Base-by-base conservation (phyloP, 176 grass and related monocot species). In the Oryza nivara region DNA sequence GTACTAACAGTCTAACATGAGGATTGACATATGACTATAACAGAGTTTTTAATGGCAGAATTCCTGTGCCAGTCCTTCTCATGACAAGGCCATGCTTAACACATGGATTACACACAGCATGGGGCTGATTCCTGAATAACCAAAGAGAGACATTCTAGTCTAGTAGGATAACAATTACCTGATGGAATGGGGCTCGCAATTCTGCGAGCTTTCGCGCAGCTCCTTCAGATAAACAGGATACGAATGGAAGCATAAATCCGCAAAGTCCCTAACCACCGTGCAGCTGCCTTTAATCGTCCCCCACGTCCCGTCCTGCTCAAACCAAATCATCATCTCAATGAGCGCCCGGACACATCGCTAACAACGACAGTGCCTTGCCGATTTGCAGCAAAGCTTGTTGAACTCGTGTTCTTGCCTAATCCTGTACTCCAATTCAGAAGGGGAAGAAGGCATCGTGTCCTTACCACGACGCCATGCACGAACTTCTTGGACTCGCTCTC, bases 231-330 rank as follows among this genome's bases (percentile, higher is more conserved):
- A 86, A 19, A 86, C 86, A 15, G 92, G 92, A 65, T 92, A 92
- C 10, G 95, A 94, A 68, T 97, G 92, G 73, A 89, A 86, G 48
- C 95, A 97, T 36, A 94, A 56, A 77, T 97, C 95, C 2, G 87
- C 92, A 43, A 97, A 97, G 81, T 97, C 95, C 77, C 95, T 92
- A 4, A 92, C 95, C 64, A 97, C 95, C 35, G 95, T 97, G 70
- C 92, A 97, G 74, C 95, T 97, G 38, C 95, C 95, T 83, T 89
- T 94, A 48, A 97, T 97, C 45, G 95, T 94, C 35, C 90, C 91
- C 95, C 95, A 95, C 84, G 95, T 97, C 75, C 95, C 95, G 74
- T 97, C 95, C 95, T 97, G 82, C 43, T 41, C 51, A 68, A 73
- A 80, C 48, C 68, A 64, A 71, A 82, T 52, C 65, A 82, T 52